A percentile compares a stretch with the other conserved stretches of the same genome.
phyloP scores from a whole-genome alignment of 805 yeast genomes.

The Yamadazyma scolyti region DNA sequence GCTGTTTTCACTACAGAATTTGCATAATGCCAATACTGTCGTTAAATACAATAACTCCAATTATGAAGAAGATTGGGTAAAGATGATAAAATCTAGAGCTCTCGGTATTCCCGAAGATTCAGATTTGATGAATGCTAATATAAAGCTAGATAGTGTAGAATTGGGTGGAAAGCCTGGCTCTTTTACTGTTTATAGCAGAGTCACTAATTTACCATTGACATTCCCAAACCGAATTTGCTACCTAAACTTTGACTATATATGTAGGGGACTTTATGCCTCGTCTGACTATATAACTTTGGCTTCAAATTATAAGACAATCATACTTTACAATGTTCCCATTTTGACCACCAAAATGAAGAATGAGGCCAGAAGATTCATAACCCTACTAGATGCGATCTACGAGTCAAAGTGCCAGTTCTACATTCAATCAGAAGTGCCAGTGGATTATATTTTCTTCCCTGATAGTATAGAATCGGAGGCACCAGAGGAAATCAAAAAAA shows the following conservation, averaged over 20 bases:
- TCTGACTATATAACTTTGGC: conserved; percentile 71
- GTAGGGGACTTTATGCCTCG: conserved; percentile 56
- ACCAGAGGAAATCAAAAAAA: conserved; percentile 10
- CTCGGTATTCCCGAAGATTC: conserved; percentile 7
- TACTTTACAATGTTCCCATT: conserved; percentile 60
- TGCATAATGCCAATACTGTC: conserved; percentile 26
- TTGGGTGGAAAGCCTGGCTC: conserved; percentile 17
- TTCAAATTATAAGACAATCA: conserved; percentile 52
- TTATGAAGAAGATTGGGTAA: conserved; percentile 32
- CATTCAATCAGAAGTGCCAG: conserved; percentile 45
- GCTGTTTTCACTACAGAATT: conserved; percentile 17
- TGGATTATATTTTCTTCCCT: conserved; percentile 62
- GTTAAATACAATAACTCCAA: conserved; percentile 19
- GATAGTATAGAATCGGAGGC: conserved; percentile 23
- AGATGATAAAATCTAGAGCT: conserved; percentile 22
- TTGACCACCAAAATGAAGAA: conserved; percentile 55
- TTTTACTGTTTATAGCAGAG: conserved; percentile 56
- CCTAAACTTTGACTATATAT: conserved; percentile 51
- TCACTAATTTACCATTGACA: conserved; percentile 43
- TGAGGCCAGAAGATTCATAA: conserved; percentile 67
- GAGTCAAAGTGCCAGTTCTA: conserved; percentile 63
- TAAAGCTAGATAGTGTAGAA: conserved; percentile 9
- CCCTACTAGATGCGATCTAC: conserved; percentile 64
- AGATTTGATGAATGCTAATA: conserved; percentile 5
- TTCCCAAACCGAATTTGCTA: conserved; percentile 33